Percentiles rank a stretch among this genome's conserved stretches.
phyloP scores from a whole-genome alignment of 768 basidiomycete genomes.

The Scleroderma bovista region DNA sequence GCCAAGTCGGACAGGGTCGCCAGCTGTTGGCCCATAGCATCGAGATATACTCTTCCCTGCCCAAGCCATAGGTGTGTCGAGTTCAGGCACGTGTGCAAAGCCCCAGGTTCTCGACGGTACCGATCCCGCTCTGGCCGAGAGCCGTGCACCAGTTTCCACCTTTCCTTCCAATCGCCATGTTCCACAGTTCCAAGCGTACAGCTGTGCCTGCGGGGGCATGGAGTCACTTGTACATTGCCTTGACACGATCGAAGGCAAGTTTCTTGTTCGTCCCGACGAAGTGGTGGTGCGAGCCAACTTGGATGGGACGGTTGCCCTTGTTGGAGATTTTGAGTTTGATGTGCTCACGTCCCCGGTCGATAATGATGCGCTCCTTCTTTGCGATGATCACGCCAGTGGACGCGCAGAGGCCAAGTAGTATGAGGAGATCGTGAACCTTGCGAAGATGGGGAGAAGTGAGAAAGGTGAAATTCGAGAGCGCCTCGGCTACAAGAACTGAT shows the following conservation, averaged over 20 bases:
- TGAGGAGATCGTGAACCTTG: too few relatives aligned
- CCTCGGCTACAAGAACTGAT: too few relatives aligned
- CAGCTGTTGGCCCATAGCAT: conserved; percentile 98
- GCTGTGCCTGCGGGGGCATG: conserved; percentile 95
- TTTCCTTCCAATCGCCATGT: conserved; percentile 58
- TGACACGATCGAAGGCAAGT: conserved; percentile 75
- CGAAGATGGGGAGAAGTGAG: too few relatives aligned
- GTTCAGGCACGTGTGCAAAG: conserved; percentile 69
- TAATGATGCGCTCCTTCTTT: conserved; percentile 57
- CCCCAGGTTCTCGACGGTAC: conserved; percentile 34
- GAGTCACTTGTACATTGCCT: conserved; percentile 78
- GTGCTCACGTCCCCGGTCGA: conserved; percentile 72
- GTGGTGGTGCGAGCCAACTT: conserved; percentile 95
- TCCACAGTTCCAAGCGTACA: conserved; percentile 94
- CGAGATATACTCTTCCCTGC: conserved; percentile 72
- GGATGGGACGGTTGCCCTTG: conserved; percentile 88
- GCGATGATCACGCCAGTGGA: conserved; percentile 79
- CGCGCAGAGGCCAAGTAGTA: too few relatives aligned
- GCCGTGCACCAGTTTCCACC: conserved; percentile 69
- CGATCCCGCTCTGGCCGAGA: conserved; percentile 24
- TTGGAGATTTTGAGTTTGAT: conserved; percentile 78
- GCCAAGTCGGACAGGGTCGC: conserved; percentile 83
- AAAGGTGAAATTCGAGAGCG: too few relatives aligned
- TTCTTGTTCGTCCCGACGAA: conserved; percentile 86
- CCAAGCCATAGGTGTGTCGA: conserved; percentile 53